Percentiles rank a stretch among this genome's conserved stretches.
Evolutionary conservation across 345 rosid species (phyloP).

Genomic region (Raphanus sativus): DNA sequence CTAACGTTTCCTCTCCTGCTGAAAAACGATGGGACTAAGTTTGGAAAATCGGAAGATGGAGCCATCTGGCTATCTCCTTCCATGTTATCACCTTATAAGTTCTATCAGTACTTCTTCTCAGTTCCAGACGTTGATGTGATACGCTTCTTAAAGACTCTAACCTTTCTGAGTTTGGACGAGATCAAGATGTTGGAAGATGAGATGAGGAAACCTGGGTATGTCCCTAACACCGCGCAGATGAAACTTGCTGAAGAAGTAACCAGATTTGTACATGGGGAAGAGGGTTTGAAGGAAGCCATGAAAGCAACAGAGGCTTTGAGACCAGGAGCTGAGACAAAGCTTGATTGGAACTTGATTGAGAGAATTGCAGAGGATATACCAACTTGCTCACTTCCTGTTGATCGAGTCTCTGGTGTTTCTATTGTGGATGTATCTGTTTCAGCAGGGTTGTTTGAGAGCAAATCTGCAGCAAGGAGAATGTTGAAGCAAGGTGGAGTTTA

Average conservation of each 20-base stretch:
- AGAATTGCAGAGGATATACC: conserved; percentile 89
- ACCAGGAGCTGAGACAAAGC: conserved; percentile 86
- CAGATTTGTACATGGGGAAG: conserved; percentile 86
- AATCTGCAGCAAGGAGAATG: conserved; percentile 76
- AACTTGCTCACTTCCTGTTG: conserved; percentile 62
- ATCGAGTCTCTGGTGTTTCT: conserved; percentile 53
- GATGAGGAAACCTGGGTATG: conserved; percentile 68
- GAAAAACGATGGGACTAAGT: conserved; percentile 88
- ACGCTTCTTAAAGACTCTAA: conserved; percentile 71
- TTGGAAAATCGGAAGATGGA: conserved; percentile 98
- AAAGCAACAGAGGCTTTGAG: conserved; percentile 88
- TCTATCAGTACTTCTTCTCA: conserved; percentile 93
- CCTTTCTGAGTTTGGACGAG: conserved; percentile 71
- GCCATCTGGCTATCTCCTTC: conserved; percentile 91
- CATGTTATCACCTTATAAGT: conserved; percentile 79
- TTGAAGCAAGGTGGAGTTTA: conserved; percentile 96
- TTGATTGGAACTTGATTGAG: conserved; percentile 89
- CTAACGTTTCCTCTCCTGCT: conserved; percentile 85
- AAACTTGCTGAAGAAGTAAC: conserved; percentile 94
- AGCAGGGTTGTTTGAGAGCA: conserved; percentile 83
- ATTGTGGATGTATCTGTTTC: conserved; percentile 73
- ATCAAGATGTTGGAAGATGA: conserved; percentile 61
- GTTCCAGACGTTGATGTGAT: conserved; percentile 81
- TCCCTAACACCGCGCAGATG: conserved; percentile 67
- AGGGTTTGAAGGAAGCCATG: conserved; percentile 83